Percentiles rank a stretch among this genome's conserved stretches.
phyloP scores from a whole-genome alignment of 805 yeast species.

The Candida coquimbonensis region DNA sequence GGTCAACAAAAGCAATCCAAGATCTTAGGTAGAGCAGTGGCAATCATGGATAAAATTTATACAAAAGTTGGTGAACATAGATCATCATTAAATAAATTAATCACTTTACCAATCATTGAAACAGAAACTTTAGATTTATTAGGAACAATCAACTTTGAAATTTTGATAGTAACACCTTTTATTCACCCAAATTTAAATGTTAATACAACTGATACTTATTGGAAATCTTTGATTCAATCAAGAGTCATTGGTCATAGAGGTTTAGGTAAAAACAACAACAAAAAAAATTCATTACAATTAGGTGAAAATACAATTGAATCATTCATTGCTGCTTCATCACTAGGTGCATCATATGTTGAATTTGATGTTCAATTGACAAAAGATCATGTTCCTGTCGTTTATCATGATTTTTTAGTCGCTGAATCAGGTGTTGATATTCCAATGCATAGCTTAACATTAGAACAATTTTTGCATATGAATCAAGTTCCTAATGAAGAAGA shows the following conservation, averaged over 20 bases:
- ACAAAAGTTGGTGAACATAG: constrained; percentile 63
- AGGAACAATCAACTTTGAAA: constrained; percentile 74
- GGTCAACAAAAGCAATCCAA: constrained; percentile 30
- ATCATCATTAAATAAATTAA: constrained; percentile 56
- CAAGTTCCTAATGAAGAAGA: constrained; percentile 18
- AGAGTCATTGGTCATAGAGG: constrained; percentile 96
- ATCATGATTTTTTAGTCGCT: constrained; percentile 90
- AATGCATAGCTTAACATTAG: constrained; percentile 85
- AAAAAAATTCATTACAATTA: constrained; percentile 71
- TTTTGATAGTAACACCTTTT: constrained; percentile 66
- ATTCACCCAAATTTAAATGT: constrained; percentile 59
- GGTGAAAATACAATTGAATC: constrained; percentile 96
- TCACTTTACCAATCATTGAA: constrained; percentile 74
- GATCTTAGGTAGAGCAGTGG: constrained; percentile 80
- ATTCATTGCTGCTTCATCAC: constrained; percentile 90
- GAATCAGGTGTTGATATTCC: constrained; percentile 96
- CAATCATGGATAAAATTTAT: constrained; percentile 52
- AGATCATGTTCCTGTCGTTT: constrained; percentile 85
- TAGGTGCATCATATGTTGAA: constrained; percentile 95
- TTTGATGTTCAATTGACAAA: constrained; percentile 94
- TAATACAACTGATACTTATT: constrained; percentile 69
- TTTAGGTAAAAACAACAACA: constrained; percentile 75
- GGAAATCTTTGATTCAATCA: constrained; percentile 85
- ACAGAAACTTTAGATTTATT: constrained; percentile 62
- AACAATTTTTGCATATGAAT: constrained; percentile 67